Evolutionary conservation across 2,329 filamentous ascomycete species (phyloP), one percentile per base, ranked within the genome.

Genomic region (Colletotrichum cuscutae): DNA sequence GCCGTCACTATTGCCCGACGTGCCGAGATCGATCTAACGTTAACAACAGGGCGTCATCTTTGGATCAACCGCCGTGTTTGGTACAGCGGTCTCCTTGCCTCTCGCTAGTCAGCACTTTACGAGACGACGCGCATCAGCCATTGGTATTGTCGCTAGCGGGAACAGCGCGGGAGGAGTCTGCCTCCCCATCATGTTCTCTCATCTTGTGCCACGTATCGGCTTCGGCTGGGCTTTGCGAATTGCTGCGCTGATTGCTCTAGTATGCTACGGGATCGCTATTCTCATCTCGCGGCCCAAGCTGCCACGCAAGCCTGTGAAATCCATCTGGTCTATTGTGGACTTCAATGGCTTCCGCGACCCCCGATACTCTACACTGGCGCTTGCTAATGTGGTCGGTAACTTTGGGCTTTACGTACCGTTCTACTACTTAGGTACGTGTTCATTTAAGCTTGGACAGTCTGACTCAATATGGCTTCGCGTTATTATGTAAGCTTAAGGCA

Each of bases 161-260:
- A 22, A 59, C 65, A 56, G 46, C 5, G 65, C 65, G 6, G 59
- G 65, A 6, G 65, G 65, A 24, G 65, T 68, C 52, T 68, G 65
- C 19, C 77, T 77, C 32, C 77, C 72, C 19, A 76, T 83, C 61
- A 80, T 82, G 58, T 82, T 85, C 62, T 77, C 78, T 6, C 81
- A 80, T 75, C 80, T 88, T 4, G 83, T 87, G 74, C 80, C 81
- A 12, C 77, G 78, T n/a, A 82, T 91, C 61, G 89, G 89, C 30
- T 91, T 91, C 77, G 80, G 81, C 54, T 90, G 87, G 88, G 82
- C 87, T 5, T 82, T 81, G 3, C 80, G 85, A 4, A 77, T 84
- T 22, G 80, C 87, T 13, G 85, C 80, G 28, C 84, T 86, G 67
- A 75, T 85, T 65, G 78, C 87, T 22, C 80, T 85, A 15, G 83